A percentile compares a stretch with the other conserved stretches of the same genome.
These are phyloP conservation scores for Golubevia sp. DNA, from an alignment of 1,284 basidiomycete genomes.

Conservation along the genomic window DNA sequence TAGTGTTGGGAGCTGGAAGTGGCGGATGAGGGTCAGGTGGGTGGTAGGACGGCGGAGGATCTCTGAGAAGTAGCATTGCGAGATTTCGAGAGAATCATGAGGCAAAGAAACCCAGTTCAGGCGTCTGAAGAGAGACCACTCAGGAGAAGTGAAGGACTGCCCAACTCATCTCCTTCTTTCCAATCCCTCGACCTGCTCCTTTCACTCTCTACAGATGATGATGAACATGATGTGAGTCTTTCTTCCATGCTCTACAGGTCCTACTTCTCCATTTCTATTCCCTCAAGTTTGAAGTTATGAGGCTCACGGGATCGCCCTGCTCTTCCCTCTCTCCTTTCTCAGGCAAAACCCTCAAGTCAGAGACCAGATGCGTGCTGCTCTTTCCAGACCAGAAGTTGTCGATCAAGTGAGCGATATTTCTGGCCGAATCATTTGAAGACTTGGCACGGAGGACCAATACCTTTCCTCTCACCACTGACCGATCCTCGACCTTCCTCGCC, in stretches of 20 bases:
- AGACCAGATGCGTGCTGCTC: conserved; percentile 51
- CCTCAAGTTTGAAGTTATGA: not conserved
- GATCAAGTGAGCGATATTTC: conserved; percentile 24
- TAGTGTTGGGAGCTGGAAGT: no score
- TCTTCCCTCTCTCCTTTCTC: not conserved
- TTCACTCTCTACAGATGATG: conserved; percentile 23
- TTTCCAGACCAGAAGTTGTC: conserved; percentile 49
- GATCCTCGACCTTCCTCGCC: not conserved
- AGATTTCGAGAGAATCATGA: not conserved
- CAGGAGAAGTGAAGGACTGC: no score
- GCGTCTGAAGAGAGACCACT: no score
- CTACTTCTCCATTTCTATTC: not conserved
- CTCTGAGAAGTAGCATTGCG: not conserved
- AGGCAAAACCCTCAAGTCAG: conserved; percentile 45
- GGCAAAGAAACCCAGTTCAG: no score
- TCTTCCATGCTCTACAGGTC: not conserved
- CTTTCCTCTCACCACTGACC: no score
- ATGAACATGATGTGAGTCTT: conserved; percentile 38
- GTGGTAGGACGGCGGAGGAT: not conserved
- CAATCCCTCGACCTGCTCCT: not conserved
- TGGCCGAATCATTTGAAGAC: no score
- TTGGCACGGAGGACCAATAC: no score
- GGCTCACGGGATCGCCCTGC: not conserved
- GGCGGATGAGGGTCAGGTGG: not conserved
- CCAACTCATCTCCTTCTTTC: no score